A percentile compares a stretch with the other conserved stretches of the same genome.
These are phyloP conservation scores for Annulohypoxylon truncatum DNA, from an alignment of 2,329 filamentous ascomycete species.

Conservation along the genomic window DNA sequence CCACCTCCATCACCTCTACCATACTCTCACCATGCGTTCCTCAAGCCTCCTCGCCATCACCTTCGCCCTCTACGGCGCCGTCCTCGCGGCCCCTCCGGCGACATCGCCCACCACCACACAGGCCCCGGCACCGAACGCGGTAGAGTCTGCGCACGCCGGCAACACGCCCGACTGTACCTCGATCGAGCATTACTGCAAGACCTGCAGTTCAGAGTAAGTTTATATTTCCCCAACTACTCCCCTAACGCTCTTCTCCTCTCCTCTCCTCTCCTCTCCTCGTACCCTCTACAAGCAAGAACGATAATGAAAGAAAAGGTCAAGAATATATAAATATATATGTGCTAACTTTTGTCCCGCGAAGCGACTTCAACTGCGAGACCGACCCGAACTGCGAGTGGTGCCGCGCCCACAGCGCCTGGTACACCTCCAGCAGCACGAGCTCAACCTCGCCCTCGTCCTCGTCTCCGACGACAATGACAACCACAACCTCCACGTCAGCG, in stretches of 20 bases:
- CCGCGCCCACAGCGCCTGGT: slow-evolving; percentile 36
- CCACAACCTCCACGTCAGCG: no score
- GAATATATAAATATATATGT: background rate
- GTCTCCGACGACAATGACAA: no score
- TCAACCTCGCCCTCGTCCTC: background rate
- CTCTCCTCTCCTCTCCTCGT: background rate
- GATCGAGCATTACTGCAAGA: slow-evolving; percentile 43
- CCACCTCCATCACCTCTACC: background rate
- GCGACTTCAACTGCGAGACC: slow-evolving; percentile 46
- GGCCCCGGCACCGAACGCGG: background rate
- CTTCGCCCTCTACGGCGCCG: slow-evolving; percentile 37
- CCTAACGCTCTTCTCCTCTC: background rate
- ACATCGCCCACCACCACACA: slow-evolving; percentile 7
- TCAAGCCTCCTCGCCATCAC: slow-evolving; percentile 27
- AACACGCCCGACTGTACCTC: slow-evolving; percentile 41
- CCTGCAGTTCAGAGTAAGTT: slow-evolving; percentile 36
- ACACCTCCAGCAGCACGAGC: background rate
- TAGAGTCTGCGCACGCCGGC: slow-evolving; percentile 7
- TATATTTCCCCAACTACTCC: background rate
- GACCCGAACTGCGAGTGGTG: slow-evolving; percentile 49
- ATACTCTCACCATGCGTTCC: slow-evolving; percentile 38
- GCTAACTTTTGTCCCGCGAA: slow-evolving; percentile 4
- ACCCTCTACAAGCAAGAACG: background rate
- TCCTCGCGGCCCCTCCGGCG: slow-evolving; percentile 33
- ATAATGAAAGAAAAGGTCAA: background rate